Percentiles rank a stretch among this genome's conserved stretches.
Conservation (phyloP, 495 filamentous ascomycete species). For the Aspergillus sparsus region DNA sequence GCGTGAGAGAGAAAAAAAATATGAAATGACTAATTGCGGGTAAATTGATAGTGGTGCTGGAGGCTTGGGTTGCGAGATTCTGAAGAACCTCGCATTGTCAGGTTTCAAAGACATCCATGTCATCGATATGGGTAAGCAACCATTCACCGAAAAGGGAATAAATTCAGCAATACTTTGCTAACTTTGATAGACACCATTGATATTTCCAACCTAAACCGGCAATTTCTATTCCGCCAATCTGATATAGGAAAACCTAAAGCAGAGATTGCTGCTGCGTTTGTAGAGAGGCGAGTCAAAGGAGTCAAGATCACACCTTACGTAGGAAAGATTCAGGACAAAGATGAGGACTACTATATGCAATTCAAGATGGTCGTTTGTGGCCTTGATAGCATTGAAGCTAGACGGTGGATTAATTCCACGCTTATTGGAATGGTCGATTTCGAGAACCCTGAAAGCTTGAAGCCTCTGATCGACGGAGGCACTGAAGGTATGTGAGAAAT, state of each 20-base stretch:
- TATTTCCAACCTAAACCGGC: slow-evolving; percentile 95
- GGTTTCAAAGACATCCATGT: slow-evolving; percentile 98
- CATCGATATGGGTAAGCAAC: slow-evolving; percentile 85
- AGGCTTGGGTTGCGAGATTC: slow-evolving; percentile 92
- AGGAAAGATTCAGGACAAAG: slow-evolving; percentile 95
- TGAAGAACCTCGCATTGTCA: slow-evolving; percentile 94
- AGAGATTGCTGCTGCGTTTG: slow-evolving; percentile 86
- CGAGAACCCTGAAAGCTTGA: slow-evolving; percentile 75
- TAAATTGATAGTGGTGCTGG: slow-evolving; percentile 72
- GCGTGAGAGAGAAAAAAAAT: not conserved
- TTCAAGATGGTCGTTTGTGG: slow-evolving; percentile 94
- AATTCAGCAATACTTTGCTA: slow-evolving; percentile 16
- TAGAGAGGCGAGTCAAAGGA: slow-evolving; percentile 82
- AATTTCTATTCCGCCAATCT: slow-evolving; percentile 90
- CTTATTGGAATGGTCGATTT: slow-evolving; percentile 85
- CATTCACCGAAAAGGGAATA: not conserved
- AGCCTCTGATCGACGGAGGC: slow-evolving; percentile 93
- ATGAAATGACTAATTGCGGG: slow-evolving; percentile 13
- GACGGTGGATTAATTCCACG: slow-evolving; percentile 97
- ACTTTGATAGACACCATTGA: slow-evolving; percentile 80
- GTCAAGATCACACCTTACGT: slow-evolving; percentile 92
- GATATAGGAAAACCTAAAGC: slow-evolving; percentile 96
- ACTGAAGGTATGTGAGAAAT: slow-evolving; percentile 68
- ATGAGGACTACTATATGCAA: slow-evolving; percentile 97
- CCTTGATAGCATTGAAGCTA: slow-evolving; percentile 95